Evolutionary conservation across 108 stramenopile genomes (phyloP).

Genomic region (Seminavis robusta): DNA sequence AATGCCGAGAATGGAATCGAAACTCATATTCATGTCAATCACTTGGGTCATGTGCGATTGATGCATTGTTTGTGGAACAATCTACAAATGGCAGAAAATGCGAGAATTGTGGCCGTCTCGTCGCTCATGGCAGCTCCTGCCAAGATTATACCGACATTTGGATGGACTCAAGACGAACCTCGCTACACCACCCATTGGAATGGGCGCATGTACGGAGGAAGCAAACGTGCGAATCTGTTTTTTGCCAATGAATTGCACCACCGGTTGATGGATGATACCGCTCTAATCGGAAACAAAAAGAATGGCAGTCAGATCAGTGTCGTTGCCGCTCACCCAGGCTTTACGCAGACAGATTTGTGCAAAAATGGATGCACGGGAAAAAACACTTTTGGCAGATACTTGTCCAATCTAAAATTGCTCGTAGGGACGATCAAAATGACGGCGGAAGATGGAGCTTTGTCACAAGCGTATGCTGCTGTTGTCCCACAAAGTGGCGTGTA

Average conservation of each 20-base stretch:
- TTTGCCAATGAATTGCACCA: constrained; percentile 8
- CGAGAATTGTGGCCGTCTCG: constrained; percentile 14
- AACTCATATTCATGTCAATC: constrained; percentile 12
- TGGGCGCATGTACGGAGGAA: constrained; percentile 6
- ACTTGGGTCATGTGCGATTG: constrained; percentile 19
- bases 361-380: neutral
- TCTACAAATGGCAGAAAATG: neutral
- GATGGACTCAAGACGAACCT: neutral
- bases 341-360: neutral
- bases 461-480: constrained; percentile 10
- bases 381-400: neutral
- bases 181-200: neutral
- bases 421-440: neutral
- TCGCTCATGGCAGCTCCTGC: constrained; percentile 10
- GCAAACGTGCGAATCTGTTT: constrained; percentile 16
- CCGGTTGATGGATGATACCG: no score
- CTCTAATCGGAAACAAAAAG: neutral
- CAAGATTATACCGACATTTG: neutral
- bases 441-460: constrained; percentile 8
- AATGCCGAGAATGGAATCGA: constrained; percentile 4
- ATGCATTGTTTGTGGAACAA: constrained; percentile 9
- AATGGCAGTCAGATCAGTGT: neutral
- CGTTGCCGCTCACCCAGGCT: constrained; percentile 17
- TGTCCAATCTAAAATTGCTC: neutral
- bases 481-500: constrained; percentile 10